Percentiles rank a stretch among this genome's conserved stretches.
Conservation (phyloP, 2,329 filamentous ascomycete species). For the Alternaria arbusti region DNA sequence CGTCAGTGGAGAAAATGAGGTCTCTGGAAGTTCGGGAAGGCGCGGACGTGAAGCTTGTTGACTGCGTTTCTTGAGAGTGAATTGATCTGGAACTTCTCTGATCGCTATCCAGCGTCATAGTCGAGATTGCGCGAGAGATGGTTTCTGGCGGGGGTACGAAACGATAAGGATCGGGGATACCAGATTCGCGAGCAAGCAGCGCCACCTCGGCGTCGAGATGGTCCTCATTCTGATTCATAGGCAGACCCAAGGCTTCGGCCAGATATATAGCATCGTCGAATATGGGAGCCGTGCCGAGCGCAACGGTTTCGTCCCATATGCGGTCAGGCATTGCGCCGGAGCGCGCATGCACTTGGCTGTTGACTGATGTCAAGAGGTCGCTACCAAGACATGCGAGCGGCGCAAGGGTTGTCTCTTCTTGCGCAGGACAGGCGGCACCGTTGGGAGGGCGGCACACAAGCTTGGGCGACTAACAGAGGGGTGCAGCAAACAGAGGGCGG, state of each 20-base stretch:
- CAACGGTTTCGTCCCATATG: conserved; percentile 27
- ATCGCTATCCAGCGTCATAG: conserved; percentile 40
- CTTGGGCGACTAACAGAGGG: conserved; percentile 1
- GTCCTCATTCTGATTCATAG: conserved; percentile 37
- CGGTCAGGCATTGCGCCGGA: conserved; percentile 41
- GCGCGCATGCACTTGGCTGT: conserved; percentile 37
- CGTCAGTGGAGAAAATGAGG: conserved; percentile 26
- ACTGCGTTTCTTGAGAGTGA: conserved; percentile 45
- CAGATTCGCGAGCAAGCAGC: conserved; percentile 35
- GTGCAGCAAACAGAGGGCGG: conserved; percentile 9
- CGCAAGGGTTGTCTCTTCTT: conserved; percentile 12
- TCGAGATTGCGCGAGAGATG: conserved; percentile 38
- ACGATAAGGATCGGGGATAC: conserved; percentile 43
- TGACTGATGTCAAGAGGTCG: conserved; percentile 30
- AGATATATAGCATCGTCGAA: conserved; percentile 44
- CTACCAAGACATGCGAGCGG: conserved; percentile 26
- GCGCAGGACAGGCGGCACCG: conserved; percentile 1
- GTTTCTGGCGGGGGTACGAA: conserved; percentile 32
- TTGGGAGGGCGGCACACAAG: conserved; percentile 7
- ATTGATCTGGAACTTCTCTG: conserved; percentile 43
- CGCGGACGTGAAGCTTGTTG: conserved; percentile 42
- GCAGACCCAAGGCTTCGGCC: conserved; percentile 39
- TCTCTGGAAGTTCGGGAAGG: conserved; percentile 44
- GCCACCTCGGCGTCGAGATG: conserved; percentile 38
- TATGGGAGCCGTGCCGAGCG: conserved; percentile 39